Conservation (phyloP, 495 filamentous ascomycete genomes). For the Oidiodendron maius region DNA sequence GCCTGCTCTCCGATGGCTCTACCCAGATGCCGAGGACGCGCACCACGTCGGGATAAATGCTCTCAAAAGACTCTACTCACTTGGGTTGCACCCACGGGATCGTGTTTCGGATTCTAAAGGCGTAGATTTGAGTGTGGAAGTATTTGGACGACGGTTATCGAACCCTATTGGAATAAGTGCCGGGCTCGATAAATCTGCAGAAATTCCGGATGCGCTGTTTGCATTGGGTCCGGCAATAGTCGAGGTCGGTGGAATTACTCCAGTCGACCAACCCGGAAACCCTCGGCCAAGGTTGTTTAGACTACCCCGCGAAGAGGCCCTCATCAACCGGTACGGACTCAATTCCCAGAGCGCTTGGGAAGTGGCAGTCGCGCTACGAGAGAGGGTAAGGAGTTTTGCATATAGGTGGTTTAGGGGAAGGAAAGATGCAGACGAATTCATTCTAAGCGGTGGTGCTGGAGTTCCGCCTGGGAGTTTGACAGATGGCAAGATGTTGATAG, state of each 20-base stretch:
- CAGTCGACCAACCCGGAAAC: slow-evolving; percentile 80
- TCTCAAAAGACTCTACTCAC: slow-evolving; percentile 61
- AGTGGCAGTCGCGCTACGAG: slow-evolving; percentile 72
- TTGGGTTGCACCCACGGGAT: slow-evolving; percentile 71
- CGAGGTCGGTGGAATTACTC: slow-evolving; percentile 88
- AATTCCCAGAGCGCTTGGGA: slow-evolving; percentile 86
- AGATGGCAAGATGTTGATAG: slow-evolving; percentile 69
- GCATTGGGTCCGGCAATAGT: slow-evolving; percentile 76
- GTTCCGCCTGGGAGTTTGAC: slow-evolving; percentile 66
- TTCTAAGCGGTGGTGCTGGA: slow-evolving; percentile 64
- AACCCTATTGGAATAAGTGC: slow-evolving; percentile 92
- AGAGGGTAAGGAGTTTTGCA: slow-evolving; percentile 72
- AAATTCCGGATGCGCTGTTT: slow-evolving; percentile 77
- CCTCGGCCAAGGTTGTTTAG: slow-evolving; percentile 83
- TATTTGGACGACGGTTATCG: slow-evolving; percentile 72
- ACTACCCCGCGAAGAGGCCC: slow-evolving; percentile 67
- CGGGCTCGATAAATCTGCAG: slow-evolving; percentile 89
- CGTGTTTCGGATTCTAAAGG: slow-evolving; percentile 30
- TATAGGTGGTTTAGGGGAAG: slow-evolving; percentile 61
- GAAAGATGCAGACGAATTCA: slow-evolving; percentile 56
- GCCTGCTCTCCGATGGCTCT: slow-evolving; percentile 63
- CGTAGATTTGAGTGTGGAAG: slow-evolving; percentile 36
- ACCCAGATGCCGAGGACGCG: slow-evolving; percentile 83
- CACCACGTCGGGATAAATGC: slow-evolving; percentile 69
- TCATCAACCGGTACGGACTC: slow-evolving; percentile 94